phyloP scores from a whole-genome alignment of 805 yeast species.

The Candida fluviatilis region DNA sequence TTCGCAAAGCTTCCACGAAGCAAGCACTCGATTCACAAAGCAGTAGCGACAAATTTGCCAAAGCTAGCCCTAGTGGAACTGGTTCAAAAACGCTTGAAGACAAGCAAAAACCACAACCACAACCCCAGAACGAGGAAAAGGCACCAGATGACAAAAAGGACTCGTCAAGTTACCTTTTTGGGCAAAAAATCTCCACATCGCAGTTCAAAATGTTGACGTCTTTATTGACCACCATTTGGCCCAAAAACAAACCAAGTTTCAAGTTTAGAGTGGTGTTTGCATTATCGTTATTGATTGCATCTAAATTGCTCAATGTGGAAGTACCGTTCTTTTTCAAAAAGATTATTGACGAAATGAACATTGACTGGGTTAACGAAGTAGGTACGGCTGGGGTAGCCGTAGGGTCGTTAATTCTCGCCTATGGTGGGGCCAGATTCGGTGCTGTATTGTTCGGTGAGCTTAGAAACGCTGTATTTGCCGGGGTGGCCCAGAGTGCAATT shows the following conservation, averaged over 20 bases:
- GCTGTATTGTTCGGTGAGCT: conserved; percentile 92
- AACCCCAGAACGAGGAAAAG: not conserved
- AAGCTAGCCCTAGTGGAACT: too few relatives aligned
- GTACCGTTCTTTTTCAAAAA: conserved; percentile 90
- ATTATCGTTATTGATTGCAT: conserved; percentile 62
- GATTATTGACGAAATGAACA: conserved; percentile 88
- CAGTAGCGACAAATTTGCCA: too few relatives aligned
- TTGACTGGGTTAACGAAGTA: conserved; percentile 66
- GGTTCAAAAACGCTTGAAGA: not conserved
- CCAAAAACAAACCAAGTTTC: conserved; percentile 61
- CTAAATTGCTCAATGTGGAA: conserved; percentile 87
- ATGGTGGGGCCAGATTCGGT: conserved; percentile 93
- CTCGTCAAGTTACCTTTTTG: conserved; percentile 16
- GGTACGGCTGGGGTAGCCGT: conserved; percentile 67
- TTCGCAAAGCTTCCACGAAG: too few relatives aligned
- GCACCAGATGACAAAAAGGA: not conserved
- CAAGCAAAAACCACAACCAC: not conserved
- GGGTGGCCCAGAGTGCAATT: conserved; percentile 93
- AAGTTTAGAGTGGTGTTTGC: conserved; percentile 76
- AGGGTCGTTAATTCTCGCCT: conserved; percentile 67
- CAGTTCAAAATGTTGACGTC: conserved; percentile 58
- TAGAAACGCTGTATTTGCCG: conserved; percentile 91
- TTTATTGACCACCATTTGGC: conserved; percentile 75
- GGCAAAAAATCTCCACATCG: conserved; percentile 31
- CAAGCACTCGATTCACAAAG: too few relatives aligned